phyloP scores from a whole-genome alignment of 805 yeast species.

The Teunomyces barrocoloradensis region DNA sequence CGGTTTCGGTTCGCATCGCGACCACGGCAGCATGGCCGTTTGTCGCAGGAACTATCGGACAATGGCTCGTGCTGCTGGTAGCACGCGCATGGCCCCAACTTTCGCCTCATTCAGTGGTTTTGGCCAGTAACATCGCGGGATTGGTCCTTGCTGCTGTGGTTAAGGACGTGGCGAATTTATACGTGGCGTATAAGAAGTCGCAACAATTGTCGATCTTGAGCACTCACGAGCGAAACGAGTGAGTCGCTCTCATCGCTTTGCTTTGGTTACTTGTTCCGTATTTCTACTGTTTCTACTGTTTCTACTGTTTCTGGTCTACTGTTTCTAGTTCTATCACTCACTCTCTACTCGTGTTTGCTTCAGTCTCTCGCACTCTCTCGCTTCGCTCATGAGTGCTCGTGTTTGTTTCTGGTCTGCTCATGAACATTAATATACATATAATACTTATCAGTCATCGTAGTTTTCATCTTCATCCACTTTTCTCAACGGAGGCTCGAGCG shows the following conservation, averaged over 20 bases:
- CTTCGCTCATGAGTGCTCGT: background rate
- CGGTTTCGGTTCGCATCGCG: conserved; percentile 24
- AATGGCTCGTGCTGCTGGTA: conserved; percentile 11
- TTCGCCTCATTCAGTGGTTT: conserved; percentile 16
- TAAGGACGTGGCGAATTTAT: conserved; percentile 33
- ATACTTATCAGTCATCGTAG: conserved; percentile 39
- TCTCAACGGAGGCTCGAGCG: conserved; percentile 44
- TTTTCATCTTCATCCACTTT: conserved; percentile 46
- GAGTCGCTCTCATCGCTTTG: too few species aligned
- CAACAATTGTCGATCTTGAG: conserved; percentile 14
- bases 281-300: too few species aligned
- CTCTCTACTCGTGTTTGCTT: too few species aligned
- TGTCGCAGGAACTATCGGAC: conserved; percentile 33
- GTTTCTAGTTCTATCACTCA: too few species aligned
- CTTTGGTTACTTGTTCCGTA: too few species aligned
- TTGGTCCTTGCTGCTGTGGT: conserved; percentile 30
- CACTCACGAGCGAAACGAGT: too few species aligned
- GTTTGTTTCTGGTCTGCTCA: too few species aligned
- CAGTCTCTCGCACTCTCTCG: too few species aligned
- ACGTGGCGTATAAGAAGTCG: conserved; percentile 27
- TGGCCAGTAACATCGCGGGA: conserved; percentile 32
- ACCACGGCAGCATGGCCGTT: conserved; percentile 43
- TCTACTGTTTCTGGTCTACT: too few species aligned
- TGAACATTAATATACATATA: background rate
- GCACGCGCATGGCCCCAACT: conserved; percentile 8